Percentiles rank a stretch among this genome's conserved stretches.
Evolutionary conservation across 495 filamentous ascomycete species (phyloP).

Genomic region (Pyrenopolyporus hunteri): DNA sequence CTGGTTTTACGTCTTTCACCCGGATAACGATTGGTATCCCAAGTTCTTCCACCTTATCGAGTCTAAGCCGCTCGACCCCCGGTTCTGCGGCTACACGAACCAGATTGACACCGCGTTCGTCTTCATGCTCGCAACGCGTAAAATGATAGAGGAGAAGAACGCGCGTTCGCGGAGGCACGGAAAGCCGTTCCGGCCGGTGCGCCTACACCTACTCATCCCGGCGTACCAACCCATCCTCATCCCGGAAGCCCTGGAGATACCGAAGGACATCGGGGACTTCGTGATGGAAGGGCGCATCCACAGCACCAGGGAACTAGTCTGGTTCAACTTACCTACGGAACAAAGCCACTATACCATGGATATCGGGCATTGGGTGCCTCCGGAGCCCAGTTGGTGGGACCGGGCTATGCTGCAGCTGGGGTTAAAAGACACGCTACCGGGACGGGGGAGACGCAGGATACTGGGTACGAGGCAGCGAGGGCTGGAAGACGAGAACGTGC

Average conservation of each 20-base stretch:
- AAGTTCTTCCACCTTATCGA: conserved; percentile 4
- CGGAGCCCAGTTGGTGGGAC: not conserved
- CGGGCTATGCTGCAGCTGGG: not conserved
- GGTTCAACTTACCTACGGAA: conserved; percentile 1
- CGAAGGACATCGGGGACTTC: conserved; percentile 1
- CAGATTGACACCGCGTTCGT: conserved; percentile 5
- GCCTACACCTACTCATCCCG: not conserved
- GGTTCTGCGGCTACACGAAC: conserved; percentile 6
- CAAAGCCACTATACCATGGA: not conserved
- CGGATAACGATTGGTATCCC: conserved; percentile 2
- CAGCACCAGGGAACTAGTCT: not conserved
- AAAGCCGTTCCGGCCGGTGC: not conserved
- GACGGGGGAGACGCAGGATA: not conserved
- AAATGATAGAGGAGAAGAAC: not conserved
- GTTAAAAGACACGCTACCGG: not conserved
- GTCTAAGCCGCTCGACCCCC: not conserved
- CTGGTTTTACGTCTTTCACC: conserved; percentile 6
- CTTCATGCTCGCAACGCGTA: not conserved
- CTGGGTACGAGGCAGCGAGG: not conserved
- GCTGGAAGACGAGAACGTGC: not conserved
- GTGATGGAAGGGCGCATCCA: conserved; percentile 6
- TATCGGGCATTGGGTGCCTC: not conserved
- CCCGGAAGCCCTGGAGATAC: not conserved
- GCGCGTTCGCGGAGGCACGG: not conserved
- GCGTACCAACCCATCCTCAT: conserved; percentile 6